These are phyloP conservation scores for Bryoerythrophyllum caledonicum DNA, from an alignment of 225 moss, liverwort and hornwort genomes.

Conservation along the genomic window DNA sequence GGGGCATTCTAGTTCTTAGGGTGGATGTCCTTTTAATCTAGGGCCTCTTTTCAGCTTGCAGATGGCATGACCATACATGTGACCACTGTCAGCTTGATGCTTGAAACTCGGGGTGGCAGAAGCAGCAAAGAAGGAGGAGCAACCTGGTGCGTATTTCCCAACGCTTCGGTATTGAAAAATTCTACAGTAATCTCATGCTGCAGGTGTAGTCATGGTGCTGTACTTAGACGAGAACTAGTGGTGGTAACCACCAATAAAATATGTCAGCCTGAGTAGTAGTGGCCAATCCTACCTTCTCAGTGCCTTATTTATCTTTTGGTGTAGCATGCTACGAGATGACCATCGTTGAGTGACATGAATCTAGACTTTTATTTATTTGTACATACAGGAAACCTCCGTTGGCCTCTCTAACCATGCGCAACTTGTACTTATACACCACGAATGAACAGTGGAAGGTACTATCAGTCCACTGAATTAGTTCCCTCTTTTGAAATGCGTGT, in stretches of 20 bases:
- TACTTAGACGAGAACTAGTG: neutral
- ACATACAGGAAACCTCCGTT: constrained; percentile 90
- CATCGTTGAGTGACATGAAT: too few relatives aligned
- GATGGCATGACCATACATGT: constrained; percentile 98
- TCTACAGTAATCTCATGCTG: constrained; percentile 12
- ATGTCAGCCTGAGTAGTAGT: too few relatives aligned
- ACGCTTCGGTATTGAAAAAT: neutral
- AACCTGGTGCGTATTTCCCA: constrained; percentile 66
- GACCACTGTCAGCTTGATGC: constrained; percentile 93
- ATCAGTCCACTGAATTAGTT: neutral
- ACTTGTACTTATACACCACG: constrained; percentile 85
- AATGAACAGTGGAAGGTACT: constrained; percentile 89
- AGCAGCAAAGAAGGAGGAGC: constrained; percentile 75
- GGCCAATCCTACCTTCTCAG: too few relatives aligned
- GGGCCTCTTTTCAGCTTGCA: constrained; percentile 70
- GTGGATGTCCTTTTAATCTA: neutral
- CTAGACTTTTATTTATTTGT: neutral
- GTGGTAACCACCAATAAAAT: too few relatives aligned
- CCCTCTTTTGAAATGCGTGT: constrained; percentile 4
- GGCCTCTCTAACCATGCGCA: constrained; percentile 90
- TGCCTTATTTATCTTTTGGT: too few relatives aligned
- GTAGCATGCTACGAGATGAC: too few relatives aligned
- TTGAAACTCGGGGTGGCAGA: constrained; percentile 95
- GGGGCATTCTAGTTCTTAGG: constrained; percentile 3
- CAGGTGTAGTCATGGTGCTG: neutral